Base-by-base conservation (phyloP, 768 basidiomycete species). In the Termitomyces sp. region DNA sequence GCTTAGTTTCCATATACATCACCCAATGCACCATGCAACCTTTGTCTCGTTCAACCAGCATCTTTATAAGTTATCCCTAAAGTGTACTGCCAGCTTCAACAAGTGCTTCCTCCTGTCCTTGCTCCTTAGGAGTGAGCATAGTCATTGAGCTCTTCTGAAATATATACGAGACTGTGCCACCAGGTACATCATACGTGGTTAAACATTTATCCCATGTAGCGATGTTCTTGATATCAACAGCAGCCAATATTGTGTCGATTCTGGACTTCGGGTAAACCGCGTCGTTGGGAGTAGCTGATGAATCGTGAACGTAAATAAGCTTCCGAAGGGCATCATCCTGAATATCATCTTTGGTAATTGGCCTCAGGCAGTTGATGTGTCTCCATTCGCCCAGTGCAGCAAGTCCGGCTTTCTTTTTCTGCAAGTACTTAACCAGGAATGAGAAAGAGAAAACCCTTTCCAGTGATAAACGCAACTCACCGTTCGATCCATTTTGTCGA, bases 341-440 rank as follows among this genome's bases (percentile, higher is more conserved):
- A 49, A 93, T 76, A 16, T 77, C 69, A 22, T 82, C 76, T 46
- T 68, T 66, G 1, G 79, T 72, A 16, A 71, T 67, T 5, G 72
- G 63, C 46, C 72, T 74, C 20, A 90, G 71, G 66, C 91, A 90
- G 66, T 92, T 84, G 69, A 93, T 81, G 66, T 96, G 94, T 24
- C 80, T 86, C 92, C 93, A 96, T 65, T 90, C 84, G 44, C 83
- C 81, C 32, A 96, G 78, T 4, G 86, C 78, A 5, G 88, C 85
- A 37, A 95, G 79, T 53, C 76, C 85, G 9, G 76, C 77, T 62
- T 81, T 84, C 75, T 88, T 87, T 72, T 84, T 87, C 64, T 81
- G 79, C 60, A 84, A 60, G 61, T 86, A 84, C 90, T 41, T 90
- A 58, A 24, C 52, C 46, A 42, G 43, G 48, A 26, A 53, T 51